Evolutionary conservation across 208 protist species (phyloP), one percentile per base, ranked within the genome.

Genomic region (Wallacemonas rigidus): DNA sequence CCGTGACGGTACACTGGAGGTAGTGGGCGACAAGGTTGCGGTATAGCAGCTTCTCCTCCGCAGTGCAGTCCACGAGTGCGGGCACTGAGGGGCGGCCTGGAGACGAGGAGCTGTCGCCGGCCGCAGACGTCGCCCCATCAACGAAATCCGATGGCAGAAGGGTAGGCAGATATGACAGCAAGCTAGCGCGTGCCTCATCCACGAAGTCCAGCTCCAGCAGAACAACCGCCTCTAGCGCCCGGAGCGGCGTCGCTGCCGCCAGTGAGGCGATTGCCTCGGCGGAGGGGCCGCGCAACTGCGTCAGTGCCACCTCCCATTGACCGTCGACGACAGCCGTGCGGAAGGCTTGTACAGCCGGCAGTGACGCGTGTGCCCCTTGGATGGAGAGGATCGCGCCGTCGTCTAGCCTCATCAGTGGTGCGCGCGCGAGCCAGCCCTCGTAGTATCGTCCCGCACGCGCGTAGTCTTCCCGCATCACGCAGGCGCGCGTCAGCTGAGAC

Each of bases 101-200:
- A 26, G 26, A 26, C 26, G 26, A 26, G 26, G 26, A 26, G 26
- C 26, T 26, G 26, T 26, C 38, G 62, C 15, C 36, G 7, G 39
- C 14, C 62, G 15, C n/a, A n/a, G 40, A 7, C 5, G 47, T 7
- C 4, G 60, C 5, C 8, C 43, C n/a, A 6, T 65, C 60, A 26
- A 65, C 8, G 43, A 15, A 71, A 44, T 68, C 43, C 7, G 41
- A 53, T 1, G 56, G 63, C 2, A 82, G 76, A 36, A 96, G 82
- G 4, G 71, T 84, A 1, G 91, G 86, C 11, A 96, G 69, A 63
- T 94, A 96, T 39, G 77, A 65, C 47, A 93, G 75, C 47, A 96
- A 76, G 39, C 83, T 70, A 7, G 77, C 72, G 1, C 89, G 83
- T 45, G 89, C 91, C 9, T 70, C 77, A 39, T 84, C 76, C 14